Base-by-base conservation (phyloP, 139 green algal species). In the Volvox africanus region DNA sequence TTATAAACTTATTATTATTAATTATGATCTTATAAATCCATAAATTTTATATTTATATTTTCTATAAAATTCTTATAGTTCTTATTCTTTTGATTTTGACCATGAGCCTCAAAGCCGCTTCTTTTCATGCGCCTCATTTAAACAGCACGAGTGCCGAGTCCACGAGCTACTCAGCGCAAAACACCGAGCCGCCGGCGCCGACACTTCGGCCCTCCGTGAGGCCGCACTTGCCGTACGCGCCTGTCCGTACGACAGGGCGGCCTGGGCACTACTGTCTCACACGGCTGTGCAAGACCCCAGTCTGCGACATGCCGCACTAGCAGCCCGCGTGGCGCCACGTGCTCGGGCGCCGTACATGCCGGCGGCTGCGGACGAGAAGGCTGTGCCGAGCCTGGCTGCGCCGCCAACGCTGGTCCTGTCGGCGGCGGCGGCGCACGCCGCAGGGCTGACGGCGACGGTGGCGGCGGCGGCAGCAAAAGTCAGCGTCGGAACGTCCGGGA, bases 181-280 rank as follows among this genome's bases (percentile, higher is more conserved):
- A 85, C 80, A 88, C 82, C 83, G 32, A 19, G 82, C 44, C 36
- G 87, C 87, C 37, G 80, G 26, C 9, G 78, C 87, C 30, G 79
- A 80, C 76, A 37, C 22, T 24, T 33, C 67, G 33, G 83, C 88
- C 6, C 20, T 92, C n/a, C 87, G 68, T 33, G 36, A 79, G 50
- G 81, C 88, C 0, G 91, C 91, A 0, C 19, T 24, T 20, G 93
- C 93, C 28, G 90, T 93, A 50, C 91, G 91, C 80, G 44, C 76
- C 28, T 92, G 88, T 88, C 93, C 93, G 22, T 88, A 65, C 55
- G 80, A 92, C 33, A 61, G 33, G 0, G 36, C 80, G 17, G 36
- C 68, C 1, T 61, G 90, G 22, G 20, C 87, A 12, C 68, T 82
- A 16, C 76, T 95, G 28, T 80, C 88, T 21, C 9, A 32, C 0